Evolutionary conservation across 2,329 filamentous ascomycete genomes (phyloP), one percentile per base, ranked within the genome.

Genomic region (Domatiomyces globalis): DNA sequence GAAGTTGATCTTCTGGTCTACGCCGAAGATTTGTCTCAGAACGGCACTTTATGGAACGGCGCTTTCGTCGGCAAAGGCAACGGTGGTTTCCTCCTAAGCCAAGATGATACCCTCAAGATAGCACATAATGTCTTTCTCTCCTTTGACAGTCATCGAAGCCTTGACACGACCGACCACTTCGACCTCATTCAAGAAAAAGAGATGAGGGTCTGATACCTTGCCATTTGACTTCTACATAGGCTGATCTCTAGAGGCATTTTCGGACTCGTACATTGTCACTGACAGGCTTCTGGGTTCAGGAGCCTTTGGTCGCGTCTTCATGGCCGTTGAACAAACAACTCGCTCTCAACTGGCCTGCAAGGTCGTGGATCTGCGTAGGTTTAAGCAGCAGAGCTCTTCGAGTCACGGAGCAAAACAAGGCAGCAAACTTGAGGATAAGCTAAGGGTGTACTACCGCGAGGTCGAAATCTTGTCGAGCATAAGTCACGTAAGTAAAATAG

Each of bases 381-480:
- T 65, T n/a, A 63, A 56, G 50, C 51, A 49, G 4, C 43, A 25
- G 7, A 45, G n/a, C 12, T 22, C 20, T 4, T 54, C 54, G 43
- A 50, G 56, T 36, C 46, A 46, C 29, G 42, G 39, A 7, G 54
- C 55, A 39, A 33, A 50, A 33, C 60, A 59, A 45, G 52, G 60
- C 19, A 52, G 49, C 19, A 54, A 60, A 5, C 48, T 63, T n/a
- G 56, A 64, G 27, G 59, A 58, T 29, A 67, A 65, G 54, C 52
- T 65, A 12, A 60, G 58, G 36, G 52, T 61, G 27, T 67, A 67
- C 50, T 60, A 66, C 49, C 66, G 66, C 18, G 71, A 74, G 51
- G 64, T 67, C 12, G 62, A 63, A 10, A 71, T 80, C 5, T 66
- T 81, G 43, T 68, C 73, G 51, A 66, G 71, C 17, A 64, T 82